Evolutionary conservation across 2,329 filamentous ascomycete genomes (phyloP), one percentile per base, ranked within the genome.

Genomic region (Cladosporium cucumerinum): DNA sequence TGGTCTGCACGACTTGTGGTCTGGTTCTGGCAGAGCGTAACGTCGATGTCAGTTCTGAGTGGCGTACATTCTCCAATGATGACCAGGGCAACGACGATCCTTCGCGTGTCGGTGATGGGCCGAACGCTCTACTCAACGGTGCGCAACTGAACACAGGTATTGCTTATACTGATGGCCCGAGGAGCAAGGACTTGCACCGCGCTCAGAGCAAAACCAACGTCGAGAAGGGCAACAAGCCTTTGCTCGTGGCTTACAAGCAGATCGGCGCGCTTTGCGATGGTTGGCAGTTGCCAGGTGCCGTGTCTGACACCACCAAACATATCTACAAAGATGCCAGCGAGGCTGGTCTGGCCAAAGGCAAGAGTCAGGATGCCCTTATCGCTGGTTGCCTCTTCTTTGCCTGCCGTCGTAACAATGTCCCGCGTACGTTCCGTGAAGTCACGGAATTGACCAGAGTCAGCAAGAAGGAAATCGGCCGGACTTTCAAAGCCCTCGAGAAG

Each of bases 51-150:
- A 90, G 96, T 68, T 97, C 93, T 57, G 95, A 99, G 81, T 99
- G 95, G 95, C 92, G 95, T 76, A 99, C 95, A 0, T 99, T 99
- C 80, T 93, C 93, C 75, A 98, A 98, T 76, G 95, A 99, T 75
- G 96, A 99, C 76, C 92, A 97, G 78, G 92, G 92, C 74, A 93
- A 91, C 74, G 96, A 98, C 72, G 95, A 99, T 71, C 95, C 96
- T 5, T 97, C 93, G 66, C 95, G 95, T 92, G 94, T 99, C 69
- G 95, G 95, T 82, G 95, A 98, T 72, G 91, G 90, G 6, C 89
- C 90, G 66, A 97, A 98, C 75, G 89, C 92, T 62, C 87, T 99
- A 51, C 85, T 97, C 65, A 93, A 96, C 73, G 93, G 93, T 64
- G 90, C 92, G 69, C 93, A 97, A 79, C 87, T 97, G 54, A 88